Conservation (phyloP, 441 rosid genomes). For the Euphorbia corollata region DNA sequence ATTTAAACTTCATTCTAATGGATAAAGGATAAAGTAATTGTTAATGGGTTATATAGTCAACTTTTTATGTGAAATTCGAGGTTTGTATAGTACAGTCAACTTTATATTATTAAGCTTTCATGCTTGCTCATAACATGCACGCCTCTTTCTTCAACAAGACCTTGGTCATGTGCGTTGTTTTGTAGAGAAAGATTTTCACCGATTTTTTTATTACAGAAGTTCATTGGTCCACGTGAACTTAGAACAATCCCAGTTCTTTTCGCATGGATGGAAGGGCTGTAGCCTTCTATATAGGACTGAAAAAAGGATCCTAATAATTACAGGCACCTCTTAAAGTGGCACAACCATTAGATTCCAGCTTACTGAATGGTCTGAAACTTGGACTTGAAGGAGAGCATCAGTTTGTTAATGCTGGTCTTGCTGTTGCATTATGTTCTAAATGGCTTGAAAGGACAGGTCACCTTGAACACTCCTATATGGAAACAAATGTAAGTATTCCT, state of each 20-base stretch:
- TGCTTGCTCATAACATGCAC: conserved; percentile 1
- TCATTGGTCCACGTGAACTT: conserved; percentile 9
- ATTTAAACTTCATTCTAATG: neutral
- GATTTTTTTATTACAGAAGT: neutral
- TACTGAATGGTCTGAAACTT: conserved; percentile 63
- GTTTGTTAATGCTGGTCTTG: conserved; percentile 80
- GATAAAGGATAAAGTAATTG: neutral
- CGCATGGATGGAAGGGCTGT: conserved; percentile 5
- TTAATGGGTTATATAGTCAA: neutral
- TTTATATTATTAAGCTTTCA: neutral
- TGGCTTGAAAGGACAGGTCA: conserved; percentile 88
- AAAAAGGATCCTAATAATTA: conserved; percentile 18
- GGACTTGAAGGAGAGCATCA: conserved; percentile 95
- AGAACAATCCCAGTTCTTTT: neutral
- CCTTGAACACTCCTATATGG: conserved; percentile 35
- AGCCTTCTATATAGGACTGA: conserved; percentile 14
- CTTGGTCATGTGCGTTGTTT: neutral
- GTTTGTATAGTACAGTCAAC: no score
- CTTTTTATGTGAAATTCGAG: no score
- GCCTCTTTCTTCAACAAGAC: neutral
- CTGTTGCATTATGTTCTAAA: conserved; percentile 61
- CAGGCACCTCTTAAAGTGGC: conserved; percentile 75
- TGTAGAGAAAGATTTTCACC: neutral
- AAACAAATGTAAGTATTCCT: conserved; percentile 44
- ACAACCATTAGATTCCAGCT: conserved; percentile 48